Evolutionary conservation across 2,329 filamentous ascomycete genomes (phyloP), one percentile per base, ranked within the genome.

Genomic region (Verticillium nubilum): DNA sequence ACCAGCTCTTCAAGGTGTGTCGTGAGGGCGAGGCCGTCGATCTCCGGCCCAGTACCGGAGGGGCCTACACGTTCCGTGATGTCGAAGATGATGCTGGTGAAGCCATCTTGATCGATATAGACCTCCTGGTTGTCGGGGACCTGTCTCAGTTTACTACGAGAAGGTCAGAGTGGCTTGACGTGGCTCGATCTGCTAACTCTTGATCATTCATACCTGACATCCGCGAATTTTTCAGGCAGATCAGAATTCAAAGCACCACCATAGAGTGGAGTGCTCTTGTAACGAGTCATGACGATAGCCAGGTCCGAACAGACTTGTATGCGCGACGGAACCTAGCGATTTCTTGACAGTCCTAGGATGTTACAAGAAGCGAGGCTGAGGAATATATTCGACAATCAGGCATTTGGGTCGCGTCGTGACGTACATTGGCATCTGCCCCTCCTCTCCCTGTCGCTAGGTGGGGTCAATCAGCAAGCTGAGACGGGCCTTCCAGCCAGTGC

Each of bases 91-190:
- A 97, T 87, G 75, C 85, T 92, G 3, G 91, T 91, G 73, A 93
- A 93, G 56, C 92, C 92, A 63, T 89, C 83, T 64, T 85, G 82
- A 71, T 96, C 92, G 69, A 97, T 88, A 77, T 87, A 97, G 66
- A 97, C 89, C 79, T 97, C 94, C 78, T 98, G 93, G 73, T 96
- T 90, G 72, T 94, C 88, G 56, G 90, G 90, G 5, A 93, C 86
- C 75, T 92, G 84, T 64, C 90, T 86, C 66, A 92, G 82, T 58
- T 83, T 82, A 76, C 89, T 91, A 62, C 57, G 28, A 27, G 23
- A 35, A 15, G 10, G 47, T 50, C 15, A 56, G n/a, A 23, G 2
- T 28, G 17, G n/a, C 15, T 33, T 60, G 52, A 54, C 47, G 17
- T 27, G 31, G 5, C 25, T 50, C n/a, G 29, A 2, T 5, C 3